Evolutionary conservation across 805 yeast genomes (phyloP), one percentile per base, ranked within the genome.

Genomic region (Candida parachauliodes): DNA sequence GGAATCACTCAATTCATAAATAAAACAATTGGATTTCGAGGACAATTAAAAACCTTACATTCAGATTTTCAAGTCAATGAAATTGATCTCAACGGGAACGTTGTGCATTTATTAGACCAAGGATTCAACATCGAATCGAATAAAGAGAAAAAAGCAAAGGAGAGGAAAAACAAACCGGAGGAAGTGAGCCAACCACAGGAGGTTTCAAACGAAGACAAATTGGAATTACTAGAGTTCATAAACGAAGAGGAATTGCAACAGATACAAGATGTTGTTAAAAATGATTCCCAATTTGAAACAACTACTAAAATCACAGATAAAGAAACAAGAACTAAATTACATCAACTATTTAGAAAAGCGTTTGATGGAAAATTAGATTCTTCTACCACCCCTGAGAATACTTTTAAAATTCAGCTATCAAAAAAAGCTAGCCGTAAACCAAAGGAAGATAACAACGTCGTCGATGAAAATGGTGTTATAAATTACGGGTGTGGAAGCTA

Each of bases 61-160:
- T 82, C 95, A 9, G 99, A 93, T 57, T 93, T 93, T 57, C 72
- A 87, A 54, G 99, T 93, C 31, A 87, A 88, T 59, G 99, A 93
- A 59, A 83, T 93, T 40, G 83, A 72, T 43, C 49, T 62, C 21
- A 62, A 76, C 16, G 94, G 86, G 1, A 61, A 75, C 2, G 95
- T 88, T 2, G 74, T 89, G 9, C 89, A 81, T 56, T 68, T 93
- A 44, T 56, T 63, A 8, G 96, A 89, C 51, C 76, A 78, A 37
- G 96, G 97, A 4, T 65, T 83, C 30, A 68, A 70, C 33, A 38
- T 60, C 32, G 57, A 59, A 32, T 58, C 68, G 37, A 71, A 62
- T 60, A 72, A 70, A 58, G 78, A 67, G 49, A 66, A 70, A 50
- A 57, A 60, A 51, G 64, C 53, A 53, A 62, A 57, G 55, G 72